Conservation (phyloP, 495 filamentous ascomycete species). For the Emericellopsis terricola region DNA sequence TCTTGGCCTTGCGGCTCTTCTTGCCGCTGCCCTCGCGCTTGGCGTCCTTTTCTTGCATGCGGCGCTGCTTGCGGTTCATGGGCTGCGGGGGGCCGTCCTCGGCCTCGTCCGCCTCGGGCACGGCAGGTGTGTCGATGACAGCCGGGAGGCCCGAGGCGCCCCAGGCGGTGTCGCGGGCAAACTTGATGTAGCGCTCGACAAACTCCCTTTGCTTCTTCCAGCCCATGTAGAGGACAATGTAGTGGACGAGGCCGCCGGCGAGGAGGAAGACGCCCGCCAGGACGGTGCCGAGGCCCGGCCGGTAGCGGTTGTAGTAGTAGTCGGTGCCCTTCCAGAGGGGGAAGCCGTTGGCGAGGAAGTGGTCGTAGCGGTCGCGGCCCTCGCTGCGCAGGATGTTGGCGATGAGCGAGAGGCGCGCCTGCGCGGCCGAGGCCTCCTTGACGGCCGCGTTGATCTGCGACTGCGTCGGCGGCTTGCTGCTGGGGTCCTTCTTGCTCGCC, state of each 20-base stretch:
- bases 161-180: constrained; percentile 78
- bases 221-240: constrained; percentile 61
- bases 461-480: constrained; percentile 49
- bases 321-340: constrained; percentile 92
- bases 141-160: constrained; percentile 54
- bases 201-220: constrained; percentile 85
- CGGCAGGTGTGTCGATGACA: constrained; percentile 28
- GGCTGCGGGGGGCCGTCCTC: constrained; percentile 28
- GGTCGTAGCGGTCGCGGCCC: constrained; percentile 74
- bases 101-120: constrained; percentile 24
- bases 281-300: constrained; percentile 75
- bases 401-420: constrained; percentile 66
- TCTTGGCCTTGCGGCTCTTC: constrained; percentile 11
- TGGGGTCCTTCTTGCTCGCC: constrained; percentile 34
- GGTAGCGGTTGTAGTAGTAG: constrained; percentile 90
- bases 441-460: constrained; percentile 53
- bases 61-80: constrained; percentile 74
- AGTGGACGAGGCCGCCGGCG: constrained; percentile 71
- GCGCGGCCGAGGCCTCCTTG: constrained; percentile 62
- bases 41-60: constrained; percentile 67
- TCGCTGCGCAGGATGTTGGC: constrained; percentile 69
- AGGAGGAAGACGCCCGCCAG: constrained; percentile 69
- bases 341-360: constrained; percentile 89
- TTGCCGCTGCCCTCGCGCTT: constrained; percentile 37
- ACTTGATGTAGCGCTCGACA: constrained; percentile 74